These are phyloP conservation scores for Globisporangium apiculatum DNA, from an alignment of 352 stramenopile genomes.

Conservation along the genomic window DNA sequence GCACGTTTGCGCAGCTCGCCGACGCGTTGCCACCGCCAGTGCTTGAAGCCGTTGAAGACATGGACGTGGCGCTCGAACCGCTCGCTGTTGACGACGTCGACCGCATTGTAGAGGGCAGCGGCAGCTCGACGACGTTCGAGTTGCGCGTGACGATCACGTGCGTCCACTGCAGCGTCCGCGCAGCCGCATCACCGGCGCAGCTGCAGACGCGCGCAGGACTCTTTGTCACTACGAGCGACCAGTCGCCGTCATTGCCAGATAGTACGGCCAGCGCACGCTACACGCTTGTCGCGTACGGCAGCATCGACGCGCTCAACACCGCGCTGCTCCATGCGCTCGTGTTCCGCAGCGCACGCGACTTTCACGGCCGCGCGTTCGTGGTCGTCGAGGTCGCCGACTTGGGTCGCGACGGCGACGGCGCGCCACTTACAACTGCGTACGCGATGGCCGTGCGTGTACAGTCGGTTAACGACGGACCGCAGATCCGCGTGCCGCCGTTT, in stretches of 20 bases:
- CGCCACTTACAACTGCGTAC: conserved; percentile 17
- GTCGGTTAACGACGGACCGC: conserved; percentile 25
- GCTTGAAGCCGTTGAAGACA: conserved; percentile 32
- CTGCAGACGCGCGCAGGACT: conserved; percentile 7
- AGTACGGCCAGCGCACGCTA: neutral
- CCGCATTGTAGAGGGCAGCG: neutral
- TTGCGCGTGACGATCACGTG: conserved; percentile 35
- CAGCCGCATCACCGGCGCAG: neutral
- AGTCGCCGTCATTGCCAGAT: neutral
- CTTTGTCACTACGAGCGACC: conserved; percentile 7
- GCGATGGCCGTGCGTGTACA: conserved; percentile 30
- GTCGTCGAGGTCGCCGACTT: conserved; percentile 35
- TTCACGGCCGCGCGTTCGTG: conserved; percentile 29
- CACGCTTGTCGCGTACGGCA: conserved; percentile 18
- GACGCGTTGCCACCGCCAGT: neutral
- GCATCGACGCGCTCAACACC: conserved; percentile 23
- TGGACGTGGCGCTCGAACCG: conserved; percentile 16
- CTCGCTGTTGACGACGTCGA: conserved; percentile 23
- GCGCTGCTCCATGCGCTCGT: conserved; percentile 28
- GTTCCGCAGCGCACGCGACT: conserved; percentile 23
- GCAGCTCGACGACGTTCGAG: conserved; percentile 2
- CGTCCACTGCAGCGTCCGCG: conserved; percentile 23
- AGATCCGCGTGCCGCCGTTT: conserved; percentile 35
- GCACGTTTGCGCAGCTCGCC: conserved; percentile 6
- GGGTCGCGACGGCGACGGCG: conserved; percentile 21